A percentile compares a stretch with the other conserved stretches of the same genome.
Evolutionary conservation across 2,329 filamentous ascomycete genomes (phyloP).

Genomic region (Chalara sp.): DNA sequence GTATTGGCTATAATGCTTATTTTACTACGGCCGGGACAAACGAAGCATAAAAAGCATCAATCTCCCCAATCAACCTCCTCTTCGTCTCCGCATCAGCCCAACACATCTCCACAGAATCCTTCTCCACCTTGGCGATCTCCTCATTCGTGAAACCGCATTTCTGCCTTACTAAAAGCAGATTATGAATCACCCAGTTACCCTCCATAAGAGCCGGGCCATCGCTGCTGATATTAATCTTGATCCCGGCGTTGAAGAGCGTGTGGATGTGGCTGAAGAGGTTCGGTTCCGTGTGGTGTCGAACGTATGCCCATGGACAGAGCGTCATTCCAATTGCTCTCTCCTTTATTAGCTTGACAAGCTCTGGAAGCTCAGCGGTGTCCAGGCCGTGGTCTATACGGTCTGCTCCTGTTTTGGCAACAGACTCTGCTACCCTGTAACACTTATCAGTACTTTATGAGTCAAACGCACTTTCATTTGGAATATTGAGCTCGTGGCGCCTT

Average conservation of each 20-base stretch:
- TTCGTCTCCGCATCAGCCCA: constrained; percentile 29
- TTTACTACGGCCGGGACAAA: no score
- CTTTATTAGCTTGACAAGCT: constrained; percentile 38
- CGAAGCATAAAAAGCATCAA: no score
- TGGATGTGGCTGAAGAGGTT: constrained; percentile 33
- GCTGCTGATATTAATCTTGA: constrained; percentile 34
- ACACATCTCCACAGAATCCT: constrained; percentile 36
- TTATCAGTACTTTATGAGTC: no score
- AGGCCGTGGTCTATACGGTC: constrained; percentile 69
- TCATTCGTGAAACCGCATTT: constrained; percentile 5
- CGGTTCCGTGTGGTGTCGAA: constrained; percentile 36
- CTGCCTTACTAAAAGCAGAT: constrained; percentile 15
- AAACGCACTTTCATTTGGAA: no score
- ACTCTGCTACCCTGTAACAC: constrained; percentile 27
- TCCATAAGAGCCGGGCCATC: constrained; percentile 40
- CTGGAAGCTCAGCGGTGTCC: constrained; percentile 43
- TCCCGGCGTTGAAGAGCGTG: constrained; percentile 31
- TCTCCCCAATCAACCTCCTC: no score
- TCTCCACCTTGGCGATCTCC: constrained; percentile 35
- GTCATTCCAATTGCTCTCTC: constrained; percentile 51
- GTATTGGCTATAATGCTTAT: no score
- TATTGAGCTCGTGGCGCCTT: no score
- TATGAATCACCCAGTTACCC: constrained; percentile 41
- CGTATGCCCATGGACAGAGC: constrained; percentile 67
- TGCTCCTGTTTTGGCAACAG: constrained; percentile 48